Base-by-base conservation (phyloP, 2,329 filamentous ascomycete genomes). In the Cladosporium sp. region DNA sequence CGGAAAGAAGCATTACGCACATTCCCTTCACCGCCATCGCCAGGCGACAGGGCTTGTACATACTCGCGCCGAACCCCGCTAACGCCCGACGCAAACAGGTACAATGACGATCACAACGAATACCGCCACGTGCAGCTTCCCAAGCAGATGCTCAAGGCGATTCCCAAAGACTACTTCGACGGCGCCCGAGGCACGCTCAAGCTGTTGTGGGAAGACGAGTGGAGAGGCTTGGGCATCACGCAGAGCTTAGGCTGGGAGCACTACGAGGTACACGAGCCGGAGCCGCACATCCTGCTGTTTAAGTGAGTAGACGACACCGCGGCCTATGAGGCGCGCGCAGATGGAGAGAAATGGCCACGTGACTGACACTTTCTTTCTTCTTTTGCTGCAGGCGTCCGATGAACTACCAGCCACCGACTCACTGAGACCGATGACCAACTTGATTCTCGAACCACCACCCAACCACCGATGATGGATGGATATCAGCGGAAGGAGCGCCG, bases 161-260 rank as follows among this genome's bases (percentile, higher is more conserved):
- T 98, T 62, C 93, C 93, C 16, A 86, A 91, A 69, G 92, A 96
- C 59, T 95, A 95, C 72, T 92, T 95, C 67, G 91, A 96, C 71
- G 80, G 84, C 46, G 76, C 83, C 49, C 89, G 95, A 72, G 93
- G 93, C 57, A 97, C 92, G 5, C 75, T 98, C 71, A 98, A 97
- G 77, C 76, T 98, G 61, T 75, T 98, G 56, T 96, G 92, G 91
- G 93, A 98, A 72, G 92, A 97, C 61, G 93, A 98, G 75, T 98
- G 93, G 93, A 85, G 93, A 72, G 90, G 87, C 34, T 80, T 98
- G 66, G 93, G 93, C 46, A 98, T 98, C 69, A 98, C 93, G 60
- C 92, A 97, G 91, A 97, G 92, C 77, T 77, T 98, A 65, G 93
- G 93, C 54, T 98, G 93, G 93, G 92, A 97, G 71, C 93, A 98